These are phyloP conservation scores for Rasamsonia emersonii DNA, from an alignment of 2,329 filamentous ascomycete genomes.

Conservation along the genomic window DNA sequence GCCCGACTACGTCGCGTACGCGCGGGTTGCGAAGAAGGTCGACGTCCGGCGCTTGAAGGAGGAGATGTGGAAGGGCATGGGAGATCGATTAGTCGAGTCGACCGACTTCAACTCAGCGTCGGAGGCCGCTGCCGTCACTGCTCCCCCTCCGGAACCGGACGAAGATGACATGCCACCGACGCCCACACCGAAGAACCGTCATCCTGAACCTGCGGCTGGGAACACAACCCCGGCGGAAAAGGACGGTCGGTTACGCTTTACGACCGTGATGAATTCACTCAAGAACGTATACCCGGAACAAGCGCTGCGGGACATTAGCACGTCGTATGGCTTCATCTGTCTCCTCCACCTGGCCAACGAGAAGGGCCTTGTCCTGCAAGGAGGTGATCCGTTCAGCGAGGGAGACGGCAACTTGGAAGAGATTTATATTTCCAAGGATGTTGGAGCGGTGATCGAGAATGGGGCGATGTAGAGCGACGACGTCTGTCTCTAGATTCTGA, in stretches of 20 bases:
- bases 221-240: constrained; percentile 34
- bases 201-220: constrained; percentile 13
- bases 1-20: constrained; percentile 59
- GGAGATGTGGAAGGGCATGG: constrained; percentile 58
- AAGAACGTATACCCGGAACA: constrained; percentile 78
- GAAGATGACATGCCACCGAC: constrained; percentile 15
- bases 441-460: constrained; percentile 31
- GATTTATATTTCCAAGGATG: constrained; percentile 34
- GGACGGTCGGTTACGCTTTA: constrained; percentile 65
- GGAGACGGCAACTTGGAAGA: constrained; percentile 32
- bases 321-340: constrained; percentile 81
- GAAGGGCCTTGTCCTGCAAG: constrained; percentile 72
- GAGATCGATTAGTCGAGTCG: constrained; percentile 33
- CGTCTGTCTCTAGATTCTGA: too few relatives aligned
- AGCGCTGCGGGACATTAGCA: constrained; percentile 88
- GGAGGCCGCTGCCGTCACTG: constrained; percentile 17
- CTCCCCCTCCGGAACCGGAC: constrained; percentile 8
- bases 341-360: constrained; percentile 87
- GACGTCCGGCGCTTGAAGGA: constrained; percentile 57
- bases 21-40: constrained; percentile 58
- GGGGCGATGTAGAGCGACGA: constrained; percentile 12
- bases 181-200: constrained; percentile 24
- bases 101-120: constrained; percentile 24
- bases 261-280: constrained; percentile 80
- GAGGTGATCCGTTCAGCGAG: constrained; percentile 37